Evolutionary conservation across 2,329 filamentous ascomycete genomes (phyloP), one percentile per base, ranked within the genome.

Genomic region (Paraphoma chrysanthemicola): DNA sequence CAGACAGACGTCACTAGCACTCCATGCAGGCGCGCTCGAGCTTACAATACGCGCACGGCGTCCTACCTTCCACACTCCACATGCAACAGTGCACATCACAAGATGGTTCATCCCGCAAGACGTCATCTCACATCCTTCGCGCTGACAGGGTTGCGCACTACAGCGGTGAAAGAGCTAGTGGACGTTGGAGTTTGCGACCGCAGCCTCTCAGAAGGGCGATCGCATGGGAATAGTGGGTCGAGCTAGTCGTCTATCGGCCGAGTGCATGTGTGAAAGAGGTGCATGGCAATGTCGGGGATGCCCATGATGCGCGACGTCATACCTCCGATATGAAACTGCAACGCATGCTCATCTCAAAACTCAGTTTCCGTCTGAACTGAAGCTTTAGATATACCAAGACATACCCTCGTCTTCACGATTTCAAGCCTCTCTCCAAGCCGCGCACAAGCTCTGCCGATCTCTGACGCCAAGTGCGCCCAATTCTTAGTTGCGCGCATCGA

Each of bases 51-150:
- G 39, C 18, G 29, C 43, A 46, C 33, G 33, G 33, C 33, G 33
- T 36, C 33, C 33, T 36, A 6, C 33, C 33, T 36, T 36, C 33
- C 33, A 18, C 23, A 31, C 14, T 30, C 44, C 44, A 42, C 48
- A 41, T 38, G 48, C 41, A 41, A 31, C 36, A 46, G 48, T 48
- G 53, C 53, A 46, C 56, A 59, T 59, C 55, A 59, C 54, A 43
- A 46, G 55, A 43, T 48, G 44, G 42, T 48, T 42, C 51, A 46
- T 42, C 47, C 38, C 44, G 23, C 39, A 23, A 55, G 59, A 62
- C 56, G 61, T 63, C 61, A 62, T 63, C 51, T 56, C 45, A 53
- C 59, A 59, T 53, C 50, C 18, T 55, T 43, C 41, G 50, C 31
- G 48, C 43, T 47, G 48, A 53, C 54, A 49, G 36, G 47, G 30